These are phyloP conservation scores for Calonectria hongkongensis DNA, from an alignment of 2,329 filamentous ascomycete species.

Conservation along the genomic window DNA sequence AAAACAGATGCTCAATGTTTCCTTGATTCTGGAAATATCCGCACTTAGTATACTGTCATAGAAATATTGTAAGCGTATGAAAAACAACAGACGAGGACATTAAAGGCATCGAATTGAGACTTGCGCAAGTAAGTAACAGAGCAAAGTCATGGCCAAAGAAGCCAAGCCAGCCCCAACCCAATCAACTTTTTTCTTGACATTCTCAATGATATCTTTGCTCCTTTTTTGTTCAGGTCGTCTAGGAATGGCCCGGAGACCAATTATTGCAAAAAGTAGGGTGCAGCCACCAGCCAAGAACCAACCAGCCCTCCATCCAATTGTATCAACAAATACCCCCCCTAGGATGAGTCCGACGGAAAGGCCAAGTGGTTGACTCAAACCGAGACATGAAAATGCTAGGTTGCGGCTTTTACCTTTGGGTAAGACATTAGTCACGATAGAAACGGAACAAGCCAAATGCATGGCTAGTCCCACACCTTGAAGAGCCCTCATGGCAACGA, in stretches of 20 bases:
- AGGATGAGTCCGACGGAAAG: neutral
- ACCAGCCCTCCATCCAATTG: neutral
- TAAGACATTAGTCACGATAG: neutral
- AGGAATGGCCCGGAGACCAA: neutral
- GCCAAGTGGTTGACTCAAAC: constrained; percentile 3
- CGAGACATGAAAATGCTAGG: neutral
- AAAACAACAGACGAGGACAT: no score
- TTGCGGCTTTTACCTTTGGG: neutral
- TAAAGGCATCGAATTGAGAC: neutral
- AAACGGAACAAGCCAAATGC: constrained; percentile 6
- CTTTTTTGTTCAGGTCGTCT: no score
- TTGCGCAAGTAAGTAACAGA: constrained; percentile 2
- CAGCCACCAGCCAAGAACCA: constrained; percentile 7
- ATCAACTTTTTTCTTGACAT: neutral
- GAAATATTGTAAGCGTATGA: neutral
- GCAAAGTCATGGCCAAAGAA: neutral
- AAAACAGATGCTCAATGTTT: neutral
- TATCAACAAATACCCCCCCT: neutral
- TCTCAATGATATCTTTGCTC: neutral
- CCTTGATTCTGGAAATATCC: neutral
- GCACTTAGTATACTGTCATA: neutral
- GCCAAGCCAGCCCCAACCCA: neutral
- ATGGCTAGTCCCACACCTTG: neutral
- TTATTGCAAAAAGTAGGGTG: neutral
- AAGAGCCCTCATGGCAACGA: constrained; percentile 3